Conservation (phyloP, 768 basidiomycete species). For the Boletus barrowsii region DNA sequence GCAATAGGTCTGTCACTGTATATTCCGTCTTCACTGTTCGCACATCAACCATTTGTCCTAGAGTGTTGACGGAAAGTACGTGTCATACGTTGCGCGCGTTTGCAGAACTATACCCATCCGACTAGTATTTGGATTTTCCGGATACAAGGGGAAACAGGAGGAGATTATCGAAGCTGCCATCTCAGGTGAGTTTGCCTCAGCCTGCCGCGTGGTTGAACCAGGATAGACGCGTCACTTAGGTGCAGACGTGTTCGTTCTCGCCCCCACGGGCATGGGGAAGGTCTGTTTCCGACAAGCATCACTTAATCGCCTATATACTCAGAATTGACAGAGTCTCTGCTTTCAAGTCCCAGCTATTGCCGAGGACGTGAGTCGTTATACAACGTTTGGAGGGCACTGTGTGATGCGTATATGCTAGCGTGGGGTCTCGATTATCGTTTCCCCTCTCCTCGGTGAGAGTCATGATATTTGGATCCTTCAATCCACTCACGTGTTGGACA, state of each 20-base stretch:
- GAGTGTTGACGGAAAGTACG: slow-evolving; percentile 28
- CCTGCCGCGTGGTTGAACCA: neutral
- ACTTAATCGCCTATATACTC: neutral
- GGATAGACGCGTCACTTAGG: slow-evolving; percentile 37
- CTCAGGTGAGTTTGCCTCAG: slow-evolving; percentile 39
- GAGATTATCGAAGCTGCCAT: slow-evolving; percentile 72
- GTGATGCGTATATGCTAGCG: slow-evolving; percentile 35
- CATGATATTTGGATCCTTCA: neutral
- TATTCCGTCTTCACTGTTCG: neutral
- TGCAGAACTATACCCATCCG: neutral
- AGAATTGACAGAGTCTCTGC: slow-evolving; percentile 61
- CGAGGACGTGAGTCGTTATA: slow-evolving; percentile 41
- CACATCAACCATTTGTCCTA: neutral
- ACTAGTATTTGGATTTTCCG: slow-evolving; percentile 65
- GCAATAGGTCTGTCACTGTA: slow-evolving; percentile 12
- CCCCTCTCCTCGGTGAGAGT: slow-evolving; percentile 66
- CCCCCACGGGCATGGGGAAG: slow-evolving; percentile 90
- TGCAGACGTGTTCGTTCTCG: slow-evolving; percentile 72
- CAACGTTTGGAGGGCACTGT: neutral
- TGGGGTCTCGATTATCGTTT: slow-evolving; percentile 73
- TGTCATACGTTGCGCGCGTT: neutral
- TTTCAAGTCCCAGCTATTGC: slow-evolving; percentile 82
- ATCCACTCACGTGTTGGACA: slow-evolving; percentile 25
- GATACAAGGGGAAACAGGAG: slow-evolving; percentile 75
- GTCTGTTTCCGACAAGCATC: slow-evolving; percentile 31